Conservation (phyloP, 2,329 filamentous ascomycete species). For the Fusarium setosum region DNA sequence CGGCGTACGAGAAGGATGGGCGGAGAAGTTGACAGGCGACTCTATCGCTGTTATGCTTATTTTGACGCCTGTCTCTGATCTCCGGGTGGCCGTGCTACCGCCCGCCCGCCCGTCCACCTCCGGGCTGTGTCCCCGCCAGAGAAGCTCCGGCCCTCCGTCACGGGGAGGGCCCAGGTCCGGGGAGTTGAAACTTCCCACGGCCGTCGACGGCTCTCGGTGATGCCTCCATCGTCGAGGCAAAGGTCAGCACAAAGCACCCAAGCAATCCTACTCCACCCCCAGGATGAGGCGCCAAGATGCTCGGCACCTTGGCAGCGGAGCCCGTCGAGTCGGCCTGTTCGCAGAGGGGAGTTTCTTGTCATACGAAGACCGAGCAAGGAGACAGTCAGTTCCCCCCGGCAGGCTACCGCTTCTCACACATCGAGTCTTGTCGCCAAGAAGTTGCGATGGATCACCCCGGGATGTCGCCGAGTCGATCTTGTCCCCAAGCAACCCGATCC, state of each 20-base stretch:
- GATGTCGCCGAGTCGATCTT: conserved; percentile 34
- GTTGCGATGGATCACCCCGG: conserved; percentile 16
- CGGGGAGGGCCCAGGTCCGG: neutral
- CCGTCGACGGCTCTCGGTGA: neutral
- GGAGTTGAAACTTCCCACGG: neutral
- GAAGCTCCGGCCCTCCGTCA: neutral
- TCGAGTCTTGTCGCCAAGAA: neutral
- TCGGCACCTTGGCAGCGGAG: conserved; percentile 37
- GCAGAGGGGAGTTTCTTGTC: conserved; percentile 9
- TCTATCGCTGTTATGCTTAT: conserved; percentile 34
- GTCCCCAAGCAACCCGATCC: conserved; percentile 8
- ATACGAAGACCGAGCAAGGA: conserved; percentile 5
- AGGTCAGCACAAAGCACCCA: conserved; percentile 14
- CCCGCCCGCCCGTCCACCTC: neutral
- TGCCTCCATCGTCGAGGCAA: conserved; percentile 11
- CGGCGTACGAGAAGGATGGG: too few species aligned
- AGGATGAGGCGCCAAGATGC: conserved; percentile 31
- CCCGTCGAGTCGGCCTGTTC: neutral
- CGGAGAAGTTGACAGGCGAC: too few species aligned
- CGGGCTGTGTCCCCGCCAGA: neutral
- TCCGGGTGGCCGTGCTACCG: neutral
- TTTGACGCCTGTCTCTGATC: neutral
- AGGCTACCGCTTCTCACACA: neutral
- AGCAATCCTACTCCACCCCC: conserved; percentile 3
- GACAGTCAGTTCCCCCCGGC: neutral